Percentiles rank a stretch among this genome's conserved stretches.
These are phyloP conservation scores for Ceratopteris richardii DNA, from an alignment of 75 land plant species.

Conservation along the genomic window DNA sequence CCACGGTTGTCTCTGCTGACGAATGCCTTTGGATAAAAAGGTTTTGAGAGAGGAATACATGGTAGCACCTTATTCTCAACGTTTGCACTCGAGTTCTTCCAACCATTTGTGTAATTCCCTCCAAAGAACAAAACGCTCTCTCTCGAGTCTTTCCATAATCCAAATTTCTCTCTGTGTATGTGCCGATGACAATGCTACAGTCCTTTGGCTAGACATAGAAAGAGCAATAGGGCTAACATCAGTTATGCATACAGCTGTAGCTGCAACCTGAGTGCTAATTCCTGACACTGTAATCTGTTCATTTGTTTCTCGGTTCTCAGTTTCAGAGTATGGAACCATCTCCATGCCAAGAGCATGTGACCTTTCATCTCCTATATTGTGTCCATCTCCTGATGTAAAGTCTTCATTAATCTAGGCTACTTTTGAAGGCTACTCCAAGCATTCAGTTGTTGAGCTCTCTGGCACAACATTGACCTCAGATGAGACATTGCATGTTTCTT, in stretches of 20 bases:
- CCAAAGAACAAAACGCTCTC: too few relatives aligned
- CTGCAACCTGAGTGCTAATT: slow-evolving; percentile 12
- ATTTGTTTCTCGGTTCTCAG: neutral
- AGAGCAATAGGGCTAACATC: neutral
- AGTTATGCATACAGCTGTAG: slow-evolving; percentile 26
- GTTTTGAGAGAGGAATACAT: slow-evolving; percentile 67
- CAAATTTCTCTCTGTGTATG: slow-evolving; percentile 51
- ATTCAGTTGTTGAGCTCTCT: too few relatives aligned
- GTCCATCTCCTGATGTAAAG: neutral
- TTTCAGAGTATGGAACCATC: neutral
- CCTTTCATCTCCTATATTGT: neutral
- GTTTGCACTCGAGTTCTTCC: too few relatives aligned
- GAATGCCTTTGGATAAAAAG: slow-evolving; percentile 43
- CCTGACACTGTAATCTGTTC: neutral
- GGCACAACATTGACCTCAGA: too few relatives aligned
- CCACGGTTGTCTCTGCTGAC: slow-evolving; percentile 26
- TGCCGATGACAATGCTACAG: slow-evolving; percentile 21
- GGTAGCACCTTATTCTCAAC: slow-evolving; percentile 62
- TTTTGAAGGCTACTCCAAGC: too few relatives aligned
- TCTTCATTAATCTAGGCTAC: neutral
- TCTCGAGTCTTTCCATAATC: slow-evolving; percentile 58
- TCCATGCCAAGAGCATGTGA: neutral
- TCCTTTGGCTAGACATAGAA: neutral
- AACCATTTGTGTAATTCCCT: too few relatives aligned
- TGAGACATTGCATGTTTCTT: too few relatives aligned